A percentile compares a stretch with the other conserved stretches of the same genome.
These are phyloP conservation scores for Pichia heedii DNA, from an alignment of 805 yeast genomes.

Conservation along the genomic window DNA sequence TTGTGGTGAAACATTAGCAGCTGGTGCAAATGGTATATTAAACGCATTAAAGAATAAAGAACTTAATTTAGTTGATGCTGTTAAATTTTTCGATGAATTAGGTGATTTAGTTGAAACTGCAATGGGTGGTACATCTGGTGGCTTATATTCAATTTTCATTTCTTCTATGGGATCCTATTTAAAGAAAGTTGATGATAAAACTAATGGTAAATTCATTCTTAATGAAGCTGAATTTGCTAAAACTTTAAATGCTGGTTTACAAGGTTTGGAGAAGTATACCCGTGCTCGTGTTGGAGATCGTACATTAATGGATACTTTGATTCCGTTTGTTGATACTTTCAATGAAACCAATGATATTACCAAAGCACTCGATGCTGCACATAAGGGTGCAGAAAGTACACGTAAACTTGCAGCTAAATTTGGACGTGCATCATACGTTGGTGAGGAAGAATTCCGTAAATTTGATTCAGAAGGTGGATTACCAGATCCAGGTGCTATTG, in stretches of 20 bases:
- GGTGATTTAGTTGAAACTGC: constrained; percentile 74
- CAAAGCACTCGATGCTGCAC: constrained; percentile 61
- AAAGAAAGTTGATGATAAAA: constrained; percentile 28
- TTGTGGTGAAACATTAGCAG: constrained; percentile 84
- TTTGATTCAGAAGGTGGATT: constrained; percentile 55
- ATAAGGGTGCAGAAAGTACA: constrained; percentile 68
- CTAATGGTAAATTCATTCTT: constrained; percentile 22
- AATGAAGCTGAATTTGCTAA: constrained; percentile 32
- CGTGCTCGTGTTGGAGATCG: constrained; percentile 85
- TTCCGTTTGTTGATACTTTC: constrained; percentile 72
- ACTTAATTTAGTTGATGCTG: constrained; percentile 39
- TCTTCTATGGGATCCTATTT: constrained; percentile 59
- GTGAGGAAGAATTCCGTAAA: constrained; percentile 44
- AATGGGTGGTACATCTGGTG: constrained; percentile 99
- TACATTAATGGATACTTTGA: constrained; percentile 80
- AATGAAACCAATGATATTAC: constrained; percentile 39
- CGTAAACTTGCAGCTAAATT: constrained; percentile 71
- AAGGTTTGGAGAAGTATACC: constrained; percentile 75
- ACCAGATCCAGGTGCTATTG: constrained; percentile 95
- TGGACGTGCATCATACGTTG: constrained; percentile 90
- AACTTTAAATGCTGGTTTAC: constrained; percentile 52
- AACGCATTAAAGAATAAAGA: constrained; percentile 36
- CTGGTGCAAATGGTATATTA: constrained; percentile 70
- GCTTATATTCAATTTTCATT: constrained; percentile 76
- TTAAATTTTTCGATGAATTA: constrained; percentile 53